These are phyloP conservation scores for Vinca minor DNA, from an alignment of 257 asterid genomes.

Conservation along the genomic window DNA sequence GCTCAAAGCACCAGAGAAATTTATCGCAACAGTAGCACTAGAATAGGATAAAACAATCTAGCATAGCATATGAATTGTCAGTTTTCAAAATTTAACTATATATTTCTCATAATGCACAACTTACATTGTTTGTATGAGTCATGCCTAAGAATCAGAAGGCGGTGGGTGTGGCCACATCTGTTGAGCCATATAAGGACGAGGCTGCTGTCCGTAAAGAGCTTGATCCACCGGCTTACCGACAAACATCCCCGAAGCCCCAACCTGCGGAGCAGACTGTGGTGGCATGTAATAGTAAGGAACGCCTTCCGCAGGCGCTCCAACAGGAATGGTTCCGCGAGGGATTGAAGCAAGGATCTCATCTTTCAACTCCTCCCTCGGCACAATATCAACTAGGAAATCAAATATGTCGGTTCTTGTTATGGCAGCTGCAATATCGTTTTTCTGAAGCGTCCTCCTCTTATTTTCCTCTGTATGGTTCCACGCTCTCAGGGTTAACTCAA, in stretches of 20 bases:
- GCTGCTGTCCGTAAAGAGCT: constrained; percentile 60
- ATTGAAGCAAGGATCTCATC: constrained; percentile 90
- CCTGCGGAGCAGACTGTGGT: constrained; percentile 50
- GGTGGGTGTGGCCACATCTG: constrained; percentile 90
- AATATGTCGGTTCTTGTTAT: constrained; percentile 92
- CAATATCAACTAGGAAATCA: constrained; percentile 92
- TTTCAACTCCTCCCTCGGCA: constrained; percentile 90
- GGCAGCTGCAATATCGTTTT: constrained; percentile 95
- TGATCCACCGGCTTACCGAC: constrained; percentile 88
- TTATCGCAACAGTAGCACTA: not conserved
- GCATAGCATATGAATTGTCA: not conserved
- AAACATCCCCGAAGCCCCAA: constrained; percentile 65
- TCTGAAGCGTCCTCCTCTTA: constrained; percentile 92
- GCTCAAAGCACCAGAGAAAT: not conserved
- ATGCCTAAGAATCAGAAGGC: constrained; percentile 65
- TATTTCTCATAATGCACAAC: not conserved
- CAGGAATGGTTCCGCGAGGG: constrained; percentile 77
- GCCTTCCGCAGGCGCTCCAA: constrained; percentile 72
- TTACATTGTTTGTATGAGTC: constrained; percentile 5
- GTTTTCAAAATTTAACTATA: not conserved
- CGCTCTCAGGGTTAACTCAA: constrained; percentile 78
- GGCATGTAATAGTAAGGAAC: constrained; percentile 85
- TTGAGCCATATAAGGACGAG: constrained; percentile 78
- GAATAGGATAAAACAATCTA: not conserved
- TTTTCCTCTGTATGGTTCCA: constrained; percentile 98